A percentile compares a stretch with the other conserved stretches of the same genome.
These are phyloP conservation scores for Fragaria iinumae DNA, from an alignment of 306 rosid genomes.

Conservation along the genomic window DNA sequence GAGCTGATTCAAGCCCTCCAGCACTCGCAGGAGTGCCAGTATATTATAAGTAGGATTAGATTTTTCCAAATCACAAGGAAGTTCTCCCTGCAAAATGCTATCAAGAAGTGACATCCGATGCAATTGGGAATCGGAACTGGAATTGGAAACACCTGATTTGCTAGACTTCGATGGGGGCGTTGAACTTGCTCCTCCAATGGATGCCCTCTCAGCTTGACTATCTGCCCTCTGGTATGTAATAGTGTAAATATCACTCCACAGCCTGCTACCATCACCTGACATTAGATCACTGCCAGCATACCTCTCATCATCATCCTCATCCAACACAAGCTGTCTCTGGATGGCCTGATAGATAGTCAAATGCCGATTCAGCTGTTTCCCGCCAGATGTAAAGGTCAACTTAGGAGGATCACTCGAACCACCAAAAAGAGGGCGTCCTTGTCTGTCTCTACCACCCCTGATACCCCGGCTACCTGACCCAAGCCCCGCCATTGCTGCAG, in stretches of 20 bases:
- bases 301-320: constrained; percentile 98
- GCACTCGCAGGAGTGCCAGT: constrained; percentile 78
- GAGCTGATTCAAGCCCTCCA: constrained; percentile 94
- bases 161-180: constrained; percentile 49
- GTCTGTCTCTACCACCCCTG: constrained; percentile 87
- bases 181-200: constrained; percentile 67
- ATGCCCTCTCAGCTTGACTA: constrained; percentile 58
- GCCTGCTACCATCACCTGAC: constrained; percentile 89
- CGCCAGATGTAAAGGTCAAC: constrained; percentile 81
- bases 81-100: constrained; percentile 90
- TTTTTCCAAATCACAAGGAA: constrained; percentile 94
- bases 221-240: constrained; percentile 89
- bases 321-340: constrained; percentile 84
- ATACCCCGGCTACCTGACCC: constrained; percentile 82
- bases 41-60: constrained; percentile 84
- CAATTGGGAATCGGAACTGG: constrained; percentile 54
- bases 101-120: constrained; percentile 76
- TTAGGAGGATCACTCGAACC: constrained; percentile 69
- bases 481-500: constrained; percentile 99
- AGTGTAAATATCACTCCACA: constrained; percentile 95
- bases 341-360: constrained; percentile 96
- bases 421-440: constrained; percentile 73
- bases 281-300: constrained; percentile 66
- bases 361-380: constrained; percentile 88
- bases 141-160: constrained; percentile 58